These are phyloP conservation scores for Coemansia sp. DNA, from an alignment of 371 early-diverging fungal genomes.

Conservation along the genomic window DNA sequence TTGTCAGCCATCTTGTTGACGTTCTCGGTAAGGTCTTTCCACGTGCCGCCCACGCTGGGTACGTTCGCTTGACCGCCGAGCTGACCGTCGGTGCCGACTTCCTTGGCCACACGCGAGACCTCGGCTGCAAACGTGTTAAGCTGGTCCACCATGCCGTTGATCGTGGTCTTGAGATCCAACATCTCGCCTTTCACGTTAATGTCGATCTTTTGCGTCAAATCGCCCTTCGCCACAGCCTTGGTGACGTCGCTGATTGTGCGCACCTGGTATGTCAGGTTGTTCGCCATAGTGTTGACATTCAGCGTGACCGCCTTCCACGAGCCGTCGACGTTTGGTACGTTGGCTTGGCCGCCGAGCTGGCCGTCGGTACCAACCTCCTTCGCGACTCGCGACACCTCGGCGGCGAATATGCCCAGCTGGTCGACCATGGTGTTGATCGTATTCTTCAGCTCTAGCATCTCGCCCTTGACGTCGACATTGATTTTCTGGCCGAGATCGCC, in stretches of 20 bases:
- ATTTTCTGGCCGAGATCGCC: conserved; percentile 64
- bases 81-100: conserved; percentile 51
- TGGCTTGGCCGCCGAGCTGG: conserved; percentile 44
- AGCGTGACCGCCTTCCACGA: conserved; percentile 66
- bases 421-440: conserved; percentile 72
- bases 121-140: conserved; percentile 55
- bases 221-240: conserved; percentile 57
- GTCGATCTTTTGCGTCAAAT: conserved; percentile 60
- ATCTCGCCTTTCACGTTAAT: conserved; percentile 69
- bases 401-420: conserved; percentile 56
- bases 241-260: conserved; percentile 48
- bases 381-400: conserved; percentile 55
- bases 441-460: conserved; percentile 65
- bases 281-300: conserved; percentile 58
- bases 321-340: conserved; percentile 51
- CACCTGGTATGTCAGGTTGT: conserved; percentile 59
- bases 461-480: conserved; percentile 64
- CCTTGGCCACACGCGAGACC: conserved; percentile 56
- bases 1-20: conserved; percentile 58
- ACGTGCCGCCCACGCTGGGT: conserved; percentile 55
- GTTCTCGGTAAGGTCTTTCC: conserved; percentile 64
- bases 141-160: conserved; percentile 65
- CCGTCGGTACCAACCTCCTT: conserved; percentile 56
- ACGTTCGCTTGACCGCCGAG: conserved; percentile 40
- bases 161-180: conserved; percentile 63